A percentile compares a stretch with the other conserved stretches of the same genome.
phyloP scores from a whole-genome alignment of 2,329 filamentous ascomycete species.

The Aspergillus luchuensis region DNA sequence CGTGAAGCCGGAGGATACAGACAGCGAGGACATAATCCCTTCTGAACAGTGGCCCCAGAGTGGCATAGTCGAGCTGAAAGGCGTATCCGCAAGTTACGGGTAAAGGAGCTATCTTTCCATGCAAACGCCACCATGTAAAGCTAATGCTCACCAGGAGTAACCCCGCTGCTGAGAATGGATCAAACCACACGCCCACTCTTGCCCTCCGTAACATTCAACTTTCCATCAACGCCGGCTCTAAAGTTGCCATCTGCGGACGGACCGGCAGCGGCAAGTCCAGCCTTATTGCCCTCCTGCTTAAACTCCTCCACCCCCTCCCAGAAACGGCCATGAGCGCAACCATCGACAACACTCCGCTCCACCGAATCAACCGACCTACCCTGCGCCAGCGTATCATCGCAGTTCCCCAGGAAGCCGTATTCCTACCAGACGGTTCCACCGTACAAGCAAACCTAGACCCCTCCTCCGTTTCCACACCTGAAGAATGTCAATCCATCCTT shows the following conservation, averaged over 20 bases:
- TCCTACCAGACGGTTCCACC: slow-evolving; percentile 50
- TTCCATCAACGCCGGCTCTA: slow-evolving; percentile 9
- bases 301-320: slow-evolving; percentile 39
- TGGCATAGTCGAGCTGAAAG: slow-evolving; percentile 1
- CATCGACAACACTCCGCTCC: slow-evolving; percentile 44
- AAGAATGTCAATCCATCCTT: slow-evolving; percentile 3
- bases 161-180: not conserved
- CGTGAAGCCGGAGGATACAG: slow-evolving; percentile 1
- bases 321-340: slow-evolving; percentile 38
- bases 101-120: not conserved
- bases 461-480: slow-evolving; percentile 19
- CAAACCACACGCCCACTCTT: not conserved
- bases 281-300: slow-evolving; percentile 44
- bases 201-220: slow-evolving; percentile 1
- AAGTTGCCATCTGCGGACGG: slow-evolving; percentile 17
- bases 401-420: slow-evolving; percentile 58
- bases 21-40: slow-evolving; percentile 7
- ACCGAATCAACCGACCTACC: slow-evolving; percentile 42
- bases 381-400: slow-evolving; percentile 55
- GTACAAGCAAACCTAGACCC: slow-evolving; percentile 50
- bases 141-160: no score
- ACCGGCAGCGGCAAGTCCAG: slow-evolving; percentile 44
- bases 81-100: slow-evolving; percentile 10
- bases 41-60: not conserved
- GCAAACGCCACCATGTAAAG: not conserved